Evolutionary conservation across 352 stramenopile species (phyloP).

Genomic region (Peronosclerospora sorghi): DNA sequence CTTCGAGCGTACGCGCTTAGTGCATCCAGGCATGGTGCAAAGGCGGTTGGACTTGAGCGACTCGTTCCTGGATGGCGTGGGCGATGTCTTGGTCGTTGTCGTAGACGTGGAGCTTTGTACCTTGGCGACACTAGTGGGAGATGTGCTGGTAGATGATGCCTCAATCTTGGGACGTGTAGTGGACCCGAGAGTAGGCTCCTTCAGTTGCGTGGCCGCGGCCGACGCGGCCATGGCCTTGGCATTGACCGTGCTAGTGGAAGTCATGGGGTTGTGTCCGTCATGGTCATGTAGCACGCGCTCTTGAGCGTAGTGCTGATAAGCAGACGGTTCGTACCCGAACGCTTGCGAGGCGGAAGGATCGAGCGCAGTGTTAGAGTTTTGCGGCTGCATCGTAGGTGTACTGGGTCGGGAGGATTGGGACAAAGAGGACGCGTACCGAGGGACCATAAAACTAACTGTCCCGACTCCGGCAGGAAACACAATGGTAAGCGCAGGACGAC

Average conservation of each 20-base stretch:
- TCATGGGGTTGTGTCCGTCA: slow-evolving; percentile 18
- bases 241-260: background rate
- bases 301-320: slow-evolving; percentile 44
- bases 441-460: no score
- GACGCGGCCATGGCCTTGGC: slow-evolving; percentile 2
- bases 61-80: slow-evolving; percentile 22
- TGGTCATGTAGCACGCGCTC: slow-evolving; percentile 29
- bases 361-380: slow-evolving; percentile 19
- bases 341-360: slow-evolving; percentile 19
- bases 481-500: slow-evolving; percentile 30
- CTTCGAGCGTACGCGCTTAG: slow-evolving; percentile 80
- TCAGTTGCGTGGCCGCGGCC: slow-evolving; percentile 1
- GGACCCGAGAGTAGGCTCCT: background rate
- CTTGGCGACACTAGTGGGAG: slow-evolving; percentile 19
- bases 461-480: slow-evolving; percentile 26
- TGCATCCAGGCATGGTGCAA: slow-evolving; percentile 77
- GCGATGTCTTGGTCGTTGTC: slow-evolving; percentile 2
- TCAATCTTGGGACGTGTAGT: slow-evolving; percentile 15
- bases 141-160: slow-evolving; percentile 4
- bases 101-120: slow-evolving; percentile 1
- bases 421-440: slow-evolving; percentile 30
- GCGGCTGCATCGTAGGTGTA: slow-evolving; percentile 22
- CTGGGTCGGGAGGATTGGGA: slow-evolving; percentile 8
- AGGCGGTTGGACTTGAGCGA: slow-evolving; percentile 70
- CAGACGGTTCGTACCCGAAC: slow-evolving; percentile 36